phyloP scores from a whole-genome alignment of 2,329 filamentous ascomycete genomes.

The Penicillium corylophilum region DNA sequence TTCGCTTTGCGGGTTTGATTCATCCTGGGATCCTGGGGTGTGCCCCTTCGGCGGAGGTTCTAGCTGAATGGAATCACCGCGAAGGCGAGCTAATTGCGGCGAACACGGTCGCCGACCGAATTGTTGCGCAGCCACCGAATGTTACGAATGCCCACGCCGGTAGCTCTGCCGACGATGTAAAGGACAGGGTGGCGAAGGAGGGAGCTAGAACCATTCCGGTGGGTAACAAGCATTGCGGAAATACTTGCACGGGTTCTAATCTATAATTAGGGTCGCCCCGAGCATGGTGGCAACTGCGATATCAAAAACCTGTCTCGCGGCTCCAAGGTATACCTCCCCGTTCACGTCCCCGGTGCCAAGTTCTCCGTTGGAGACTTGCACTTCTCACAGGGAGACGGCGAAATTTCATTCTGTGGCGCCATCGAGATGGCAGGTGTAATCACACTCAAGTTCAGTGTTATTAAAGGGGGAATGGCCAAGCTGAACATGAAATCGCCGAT shows the following conservation, averaged over 20 bases:
- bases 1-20: slow-evolving; percentile 84
- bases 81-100: slow-evolving; percentile 76
- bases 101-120: slow-evolving; percentile 62
- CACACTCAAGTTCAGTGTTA: slow-evolving; percentile 83
- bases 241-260: background rate
- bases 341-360: slow-evolving; percentile 83
- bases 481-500: slow-evolving; percentile 79
- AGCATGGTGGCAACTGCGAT: slow-evolving; percentile 88
- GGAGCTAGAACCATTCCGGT: slow-evolving; percentile 81
- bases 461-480: slow-evolving; percentile 75
- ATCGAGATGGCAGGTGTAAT: slow-evolving; percentile 95
- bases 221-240: background rate
- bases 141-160: slow-evolving; percentile 73
- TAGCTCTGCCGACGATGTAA: slow-evolving; percentile 56
- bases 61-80: slow-evolving; percentile 79
- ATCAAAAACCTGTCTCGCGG: slow-evolving; percentile 83
- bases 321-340: slow-evolving; percentile 80
- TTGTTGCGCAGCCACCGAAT: slow-evolving; percentile 76
- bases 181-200: slow-evolving; percentile 68
- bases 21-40: slow-evolving; percentile 91
- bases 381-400: slow-evolving; percentile 84
- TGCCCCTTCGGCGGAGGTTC: slow-evolving; percentile 74
- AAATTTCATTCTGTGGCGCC: slow-evolving; percentile 84
- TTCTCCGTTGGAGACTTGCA: slow-evolving; percentile 88
- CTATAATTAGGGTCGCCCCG: slow-evolving; percentile 60